Evolutionary conservation across 371 early-diverging fungal genomes (phyloP), one percentile per base, ranked within the genome.

Genomic region (Mortierella sp.): DNA sequence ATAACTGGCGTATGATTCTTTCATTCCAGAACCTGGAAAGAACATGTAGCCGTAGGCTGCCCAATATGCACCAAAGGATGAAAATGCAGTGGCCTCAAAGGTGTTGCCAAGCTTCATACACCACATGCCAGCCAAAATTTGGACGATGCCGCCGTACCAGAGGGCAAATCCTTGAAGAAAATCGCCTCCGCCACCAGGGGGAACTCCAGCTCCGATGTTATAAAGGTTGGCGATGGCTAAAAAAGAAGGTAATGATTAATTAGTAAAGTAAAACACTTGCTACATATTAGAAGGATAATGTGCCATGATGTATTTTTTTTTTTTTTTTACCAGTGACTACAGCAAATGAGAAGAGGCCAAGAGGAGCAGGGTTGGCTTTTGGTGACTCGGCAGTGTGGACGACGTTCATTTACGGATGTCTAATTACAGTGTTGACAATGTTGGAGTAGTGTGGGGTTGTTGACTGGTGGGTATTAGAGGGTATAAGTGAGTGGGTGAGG

Each of bases 91-190:
- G 30, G 87, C 87, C 22, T 86, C 86, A 62, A 87, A 87, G 22
- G 86, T 85, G 79, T 87, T 87, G 57, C 86, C 86, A 35, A 67
- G 71, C 30, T 79, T 72, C 70, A 84, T 85, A 63, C 84, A 83
- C 86, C 84, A 84, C 86, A 87, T 85, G 6, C 87, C 88, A 35
- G 88, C 87, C 24, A 88, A 62, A 59, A 94, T 86, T 85, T 94
- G 95, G 73, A 89, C 90, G 35, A 93, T 85, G 51, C 95, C 95
- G 59, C 95, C 94, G 78, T 94, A 95, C 85, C 93, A 93, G 64
- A 94, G 81, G 16, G 93, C 95, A 57, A 93, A 88, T 62, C 94
- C 93, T 32, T 88, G 70, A 32, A 92, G 88, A 61, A 87, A 73
- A 18, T 84, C 83, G 51, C 92, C 92, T 18, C 89, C 84, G 35